phyloP scores from a whole-genome alignment of 2,329 filamentous ascomycete genomes.

The Microsporum ferrugineum region DNA sequence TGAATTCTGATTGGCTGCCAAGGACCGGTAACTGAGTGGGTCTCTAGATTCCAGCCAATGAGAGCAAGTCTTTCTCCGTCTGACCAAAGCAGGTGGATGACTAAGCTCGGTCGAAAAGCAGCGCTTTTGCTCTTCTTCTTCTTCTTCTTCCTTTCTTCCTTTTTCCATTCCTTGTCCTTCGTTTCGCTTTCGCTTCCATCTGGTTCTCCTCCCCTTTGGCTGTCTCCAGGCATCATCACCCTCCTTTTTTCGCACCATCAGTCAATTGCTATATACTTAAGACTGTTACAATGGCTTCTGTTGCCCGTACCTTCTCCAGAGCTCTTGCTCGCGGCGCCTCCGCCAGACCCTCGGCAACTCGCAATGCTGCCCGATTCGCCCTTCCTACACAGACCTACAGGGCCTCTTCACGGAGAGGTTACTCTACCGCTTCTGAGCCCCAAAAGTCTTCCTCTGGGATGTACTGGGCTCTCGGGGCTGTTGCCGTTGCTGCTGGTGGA shows the following conservation, averaged over 20 bases:
- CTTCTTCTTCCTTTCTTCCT: not conserved
- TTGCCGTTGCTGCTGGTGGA: conserved; percentile 50
- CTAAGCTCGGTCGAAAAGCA: not conserved
- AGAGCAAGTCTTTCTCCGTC: not conserved
- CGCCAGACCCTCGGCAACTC: conserved; percentile 29
- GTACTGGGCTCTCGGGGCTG: conserved; percentile 49
- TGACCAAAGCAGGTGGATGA: not conserved
- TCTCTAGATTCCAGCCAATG: not conserved
- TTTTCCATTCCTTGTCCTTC: not conserved
- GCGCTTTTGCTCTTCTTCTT: not conserved
- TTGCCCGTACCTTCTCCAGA: conserved; percentile 33
- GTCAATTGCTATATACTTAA: conserved; percentile 1
- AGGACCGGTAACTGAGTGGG: not conserved
- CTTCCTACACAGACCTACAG: conserved; percentile 56
- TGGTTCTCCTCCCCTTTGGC: conserved; percentile 5
- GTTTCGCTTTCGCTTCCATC: conserved; percentile 6
- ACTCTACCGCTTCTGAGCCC: conserved; percentile 54
- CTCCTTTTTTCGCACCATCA: not conserved
- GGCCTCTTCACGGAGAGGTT: conserved; percentile 63
- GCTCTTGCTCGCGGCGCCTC: conserved; percentile 32
- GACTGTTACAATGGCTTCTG: conserved; percentile 28
- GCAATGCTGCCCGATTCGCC: conserved; percentile 48
- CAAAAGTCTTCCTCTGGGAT: conserved; percentile 41
- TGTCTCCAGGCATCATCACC: conserved; percentile 5
- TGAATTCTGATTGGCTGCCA: not conserved